Evolutionary conservation across 2,329 filamentous ascomycete genomes (phyloP), one percentile per base, ranked within the genome.

Genomic region (Ophiostoma sp.): DNA sequence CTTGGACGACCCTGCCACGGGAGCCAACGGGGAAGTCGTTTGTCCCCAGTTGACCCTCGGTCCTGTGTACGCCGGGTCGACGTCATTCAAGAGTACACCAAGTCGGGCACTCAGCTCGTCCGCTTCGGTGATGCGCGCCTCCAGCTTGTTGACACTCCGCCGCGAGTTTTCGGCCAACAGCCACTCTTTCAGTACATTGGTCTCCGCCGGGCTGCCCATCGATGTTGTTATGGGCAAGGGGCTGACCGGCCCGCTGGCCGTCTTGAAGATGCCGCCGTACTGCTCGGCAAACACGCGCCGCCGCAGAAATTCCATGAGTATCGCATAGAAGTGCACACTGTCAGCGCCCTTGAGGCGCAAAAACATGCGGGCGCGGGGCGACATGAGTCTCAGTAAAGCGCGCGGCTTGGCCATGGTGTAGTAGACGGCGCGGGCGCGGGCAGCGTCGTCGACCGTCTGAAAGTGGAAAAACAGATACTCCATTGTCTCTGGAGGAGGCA

Each of bases 331-430:
- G 19, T 71, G 69, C 12, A 50, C 69, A 39, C 55, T 48, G 15
- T 71, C 69, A 15, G 55, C 55, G 55, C 39, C 55, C 8, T 63
- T 33, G n/a, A 71, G 55, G 2, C 39, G 36, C 55, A 48, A 5
- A 15, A 71, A 71, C 69, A 48, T 48, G 52, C 39, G 55, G 25
- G 69, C 69, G 39, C 69, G 69, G 3, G 69, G 69, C 7, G 17
- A 31, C 52, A 71, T 48, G 8, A 63, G 25, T 9, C 15, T 1
- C 1, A 71, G 25, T 0, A 71, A 9, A 9, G 25, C 3, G 6
- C 39, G 55, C 36, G 39, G 36, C 6, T 15, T 25, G 2, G 17
- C 8, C 25, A 71, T 36, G 7, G 25, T n/a, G 25, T 48, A 33
- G 42, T 33, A 48, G 0, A 22, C 48, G 25, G n/a, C 36, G 33